phyloP scores from a whole-genome alignment of 495 filamentous ascomycete species.

The Penicillium antarcticum region DNA sequence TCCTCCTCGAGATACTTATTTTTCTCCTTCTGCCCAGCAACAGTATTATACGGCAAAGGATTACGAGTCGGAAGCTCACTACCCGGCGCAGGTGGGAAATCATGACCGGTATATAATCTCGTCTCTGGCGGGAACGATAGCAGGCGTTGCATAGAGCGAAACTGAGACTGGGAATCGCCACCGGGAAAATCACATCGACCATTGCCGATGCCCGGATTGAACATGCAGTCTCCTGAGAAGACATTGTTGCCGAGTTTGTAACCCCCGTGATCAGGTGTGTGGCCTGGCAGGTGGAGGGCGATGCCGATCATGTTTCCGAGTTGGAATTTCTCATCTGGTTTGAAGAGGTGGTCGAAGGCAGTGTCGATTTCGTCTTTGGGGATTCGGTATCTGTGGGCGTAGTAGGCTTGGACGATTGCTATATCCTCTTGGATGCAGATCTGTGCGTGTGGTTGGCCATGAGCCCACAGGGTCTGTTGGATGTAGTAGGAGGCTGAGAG shows the following conservation, averaged over 20 bases:
- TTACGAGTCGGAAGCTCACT: constrained; percentile 1
- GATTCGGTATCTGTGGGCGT: constrained; percentile 43
- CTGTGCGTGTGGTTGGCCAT: constrained; percentile 14
- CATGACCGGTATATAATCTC: constrained; percentile 41
- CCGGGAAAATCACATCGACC: constrained; percentile 56
- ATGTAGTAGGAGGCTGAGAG: constrained; percentile 52
- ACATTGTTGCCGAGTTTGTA: constrained; percentile 54
- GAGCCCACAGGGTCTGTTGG: constrained; percentile 32
- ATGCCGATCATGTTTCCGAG: constrained; percentile 40
- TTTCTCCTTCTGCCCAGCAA: constrained; percentile 37
- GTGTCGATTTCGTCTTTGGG: constrained; percentile 26
- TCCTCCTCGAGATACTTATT: constrained; percentile 51
- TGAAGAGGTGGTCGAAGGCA: constrained; percentile 46
- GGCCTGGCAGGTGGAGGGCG: constrained; percentile 50
- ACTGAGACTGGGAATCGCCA: constrained; percentile 40
- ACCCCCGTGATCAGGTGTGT: constrained; percentile 55
- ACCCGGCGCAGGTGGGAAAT: constrained; percentile 38
- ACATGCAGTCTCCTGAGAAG: constrained; percentile 53
- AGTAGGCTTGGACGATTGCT: constrained; percentile 37
- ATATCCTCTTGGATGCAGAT: constrained; percentile 52
- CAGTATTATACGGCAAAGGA: constrained; percentile 39
- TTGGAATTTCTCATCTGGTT: constrained; percentile 44
- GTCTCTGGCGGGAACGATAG: constrained; percentile 38
- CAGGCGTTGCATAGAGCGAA: constrained; percentile 37
- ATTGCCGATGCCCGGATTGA: constrained; percentile 52